A percentile compares a stretch with the other conserved stretches of the same genome.
phyloP scores from a whole-genome alignment of 2,329 filamentous ascomycete genomes.

The Aureobasidium sp. region DNA sequence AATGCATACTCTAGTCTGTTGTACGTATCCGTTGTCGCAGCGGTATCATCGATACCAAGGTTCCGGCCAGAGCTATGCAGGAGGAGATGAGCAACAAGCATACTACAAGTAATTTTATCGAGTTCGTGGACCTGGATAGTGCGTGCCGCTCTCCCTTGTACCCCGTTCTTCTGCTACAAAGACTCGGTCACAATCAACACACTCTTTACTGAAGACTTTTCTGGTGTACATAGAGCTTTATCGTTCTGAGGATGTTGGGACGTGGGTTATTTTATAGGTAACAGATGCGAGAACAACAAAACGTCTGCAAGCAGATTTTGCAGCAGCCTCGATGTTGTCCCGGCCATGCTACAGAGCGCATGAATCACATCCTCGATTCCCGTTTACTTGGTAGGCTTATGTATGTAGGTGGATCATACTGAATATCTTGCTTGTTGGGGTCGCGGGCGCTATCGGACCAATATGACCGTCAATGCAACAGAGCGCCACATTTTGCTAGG shows the following conservation, averaged over 20 bases:
- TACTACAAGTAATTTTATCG: constrained; percentile 3
- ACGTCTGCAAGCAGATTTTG: not conserved
- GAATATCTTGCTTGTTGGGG: not conserved
- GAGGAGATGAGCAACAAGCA: not conserved
- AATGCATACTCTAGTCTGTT: not conserved
- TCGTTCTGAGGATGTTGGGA: constrained; percentile 1
- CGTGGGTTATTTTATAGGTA: not conserved
- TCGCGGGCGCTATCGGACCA: not conserved
- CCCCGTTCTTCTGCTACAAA: not conserved
- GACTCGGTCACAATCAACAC: not conserved
- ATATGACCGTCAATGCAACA: not conserved
- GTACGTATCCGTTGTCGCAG: not conserved
- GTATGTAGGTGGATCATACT: not conserved
- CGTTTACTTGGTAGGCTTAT: not conserved
- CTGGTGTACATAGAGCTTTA: constrained; percentile 3
- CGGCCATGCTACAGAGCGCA: not conserved
- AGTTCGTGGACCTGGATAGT: constrained; percentile 5
- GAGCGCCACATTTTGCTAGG: not conserved
- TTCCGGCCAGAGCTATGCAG: not conserved
- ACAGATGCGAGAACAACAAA: not conserved
- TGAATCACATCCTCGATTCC: not conserved
- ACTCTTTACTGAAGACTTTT: not conserved
- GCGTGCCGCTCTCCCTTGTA: not conserved
- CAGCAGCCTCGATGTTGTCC: not conserved
- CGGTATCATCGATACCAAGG: too few relatives aligned